These are phyloP conservation scores for Tuber melanosporum DNA, from an alignment of 495 filamentous ascomycete species.

Conservation along the genomic window DNA sequence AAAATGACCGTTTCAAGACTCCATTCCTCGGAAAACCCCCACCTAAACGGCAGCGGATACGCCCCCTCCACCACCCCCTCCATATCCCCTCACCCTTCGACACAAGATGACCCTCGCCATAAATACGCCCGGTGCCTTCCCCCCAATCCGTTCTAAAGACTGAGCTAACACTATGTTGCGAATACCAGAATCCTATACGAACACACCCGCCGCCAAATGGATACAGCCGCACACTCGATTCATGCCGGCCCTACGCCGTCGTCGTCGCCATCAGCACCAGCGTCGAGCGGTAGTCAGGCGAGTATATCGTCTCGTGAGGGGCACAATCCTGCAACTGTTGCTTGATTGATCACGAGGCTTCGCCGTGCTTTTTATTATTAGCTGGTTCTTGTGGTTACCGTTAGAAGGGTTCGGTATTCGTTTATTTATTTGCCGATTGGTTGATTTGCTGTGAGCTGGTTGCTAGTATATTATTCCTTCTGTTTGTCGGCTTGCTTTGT, in stretches of 20 bases:
- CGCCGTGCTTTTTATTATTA: not conserved
- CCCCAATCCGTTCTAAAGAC: not conserved
- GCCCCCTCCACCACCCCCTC: not conserved
- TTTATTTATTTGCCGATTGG: not conserved
- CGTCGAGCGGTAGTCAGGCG: not conserved
- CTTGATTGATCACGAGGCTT: not conserved
- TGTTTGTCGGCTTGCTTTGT: not conserved
- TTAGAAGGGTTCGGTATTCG: not conserved
- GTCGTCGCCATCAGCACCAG: not conserved
- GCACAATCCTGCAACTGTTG: not conserved
- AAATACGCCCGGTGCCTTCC: slow-evolving; percentile 31
- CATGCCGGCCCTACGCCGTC: not conserved
- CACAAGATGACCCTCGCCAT: slow-evolving; percentile 28
- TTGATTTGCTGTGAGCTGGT: not conserved
- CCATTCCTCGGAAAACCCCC: not conserved
- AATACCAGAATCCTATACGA: slow-evolving; percentile 32
- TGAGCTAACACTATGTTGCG: slow-evolving; percentile 7
- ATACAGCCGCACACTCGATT: slow-evolving; percentile 25
- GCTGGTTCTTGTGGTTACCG: not conserved
- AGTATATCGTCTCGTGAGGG: not conserved
- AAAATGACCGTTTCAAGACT: slow-evolving; percentile 26
- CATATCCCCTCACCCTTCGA: not conserved
- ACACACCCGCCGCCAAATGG: slow-evolving; percentile 38
- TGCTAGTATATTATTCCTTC: not conserved
- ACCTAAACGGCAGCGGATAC: not conserved